Evolutionary conservation across 768 basidiomycete genomes (phyloP), one percentile per base, ranked within the genome.

Genomic region (Saitozyma sp.): DNA sequence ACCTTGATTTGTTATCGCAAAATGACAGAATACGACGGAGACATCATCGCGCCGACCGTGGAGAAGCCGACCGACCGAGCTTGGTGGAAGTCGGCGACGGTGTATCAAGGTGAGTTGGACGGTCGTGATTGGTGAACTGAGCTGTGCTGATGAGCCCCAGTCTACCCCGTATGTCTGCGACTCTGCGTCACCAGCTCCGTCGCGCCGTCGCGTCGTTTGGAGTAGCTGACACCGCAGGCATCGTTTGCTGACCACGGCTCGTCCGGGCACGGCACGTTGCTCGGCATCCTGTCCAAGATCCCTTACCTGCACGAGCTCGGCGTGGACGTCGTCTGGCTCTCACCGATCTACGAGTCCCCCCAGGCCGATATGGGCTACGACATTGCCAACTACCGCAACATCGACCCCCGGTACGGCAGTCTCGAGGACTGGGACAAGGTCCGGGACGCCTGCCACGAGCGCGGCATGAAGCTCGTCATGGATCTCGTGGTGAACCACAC

Each of bases 401-500:
- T 69, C 19, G 11, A 69, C 56, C 20, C 51, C 48, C 56, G 19
- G 19, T 71, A 62, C 56, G 88, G 88, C 0, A 86, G 85, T 0
- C 68, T 89, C 10, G 80, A 79, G 1, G 87, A 80, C 54, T 60
- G 71, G 46, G 71, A 77, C 10, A 59, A 10, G n/a, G 58, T 81
- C 20, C 62, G 75, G 50, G 54, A 63, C 14, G 65, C 45, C 3
- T 80, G 84, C 16, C 87, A 89, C 63, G 74, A 83, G 20, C 81
- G 85, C 45, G 87, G 85, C 0, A 86, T 90, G 84, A 88, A 88
- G 68, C 81, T 89, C 19, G 83, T 89, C 79, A 88, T 88, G 85
- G 88, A 90, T 71, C 83, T 90, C 1, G 89, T 89, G 37, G 86
- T 86, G 10, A 89, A 89, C 74, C 88, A 89, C 72, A 85, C 85